Base-by-base conservation (phyloP, 1,284 basidiomycete species). In the Polyporus tsugae region DNA sequence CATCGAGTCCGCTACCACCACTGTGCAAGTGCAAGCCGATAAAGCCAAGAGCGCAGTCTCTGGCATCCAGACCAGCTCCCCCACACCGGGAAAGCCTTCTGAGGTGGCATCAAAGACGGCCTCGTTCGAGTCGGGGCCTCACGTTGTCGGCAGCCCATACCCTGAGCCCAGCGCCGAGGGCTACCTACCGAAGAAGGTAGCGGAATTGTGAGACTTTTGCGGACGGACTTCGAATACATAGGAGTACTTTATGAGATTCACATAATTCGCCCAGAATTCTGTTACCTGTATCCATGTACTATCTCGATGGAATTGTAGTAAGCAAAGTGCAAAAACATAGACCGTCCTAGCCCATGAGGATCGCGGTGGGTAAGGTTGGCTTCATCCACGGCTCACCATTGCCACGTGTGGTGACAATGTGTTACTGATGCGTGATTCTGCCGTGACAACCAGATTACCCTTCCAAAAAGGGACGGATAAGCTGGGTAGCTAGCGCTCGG, bases 101-200 rank as follows among this genome's bases (percentile, higher is more conserved):
- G 78, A 69, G 41, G 78, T 83, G n/a, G 80, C 82, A 4, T 74
- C 83, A 1, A 80, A 78, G 2, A 82, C 75, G 38, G 82, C 84
- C 11, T 80, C 82, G 0, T 74, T 86, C 41, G 83, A 87, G 76
- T 84, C 81, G 52, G 83, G 83, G 2, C 70, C 75, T 1, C 78
- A 83, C 64, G 80, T 79, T 2, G 75, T 82, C 11, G 75, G 75
- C 17, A 77, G 74, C 1, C 82, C 83, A 3, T 83, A 82, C 70
- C 78, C 81, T 15, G 72, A 39, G 9, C 13, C 75, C 29, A 29
- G 29, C 6, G 76, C 75, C 0, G 64, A 76, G 22, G 78, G 70
- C 0, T 74, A 69, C 39, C 75, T 73, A 58, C 53, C 75, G 29
- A 72, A 71, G 64, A 73, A 74, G 64, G 66, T 77, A 25, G 73